Percentiles rank a stretch among this genome's conserved stretches.
Conservation (phyloP, 2,329 filamentous ascomycete genomes). For the Trichoderma atroviride region DNA sequence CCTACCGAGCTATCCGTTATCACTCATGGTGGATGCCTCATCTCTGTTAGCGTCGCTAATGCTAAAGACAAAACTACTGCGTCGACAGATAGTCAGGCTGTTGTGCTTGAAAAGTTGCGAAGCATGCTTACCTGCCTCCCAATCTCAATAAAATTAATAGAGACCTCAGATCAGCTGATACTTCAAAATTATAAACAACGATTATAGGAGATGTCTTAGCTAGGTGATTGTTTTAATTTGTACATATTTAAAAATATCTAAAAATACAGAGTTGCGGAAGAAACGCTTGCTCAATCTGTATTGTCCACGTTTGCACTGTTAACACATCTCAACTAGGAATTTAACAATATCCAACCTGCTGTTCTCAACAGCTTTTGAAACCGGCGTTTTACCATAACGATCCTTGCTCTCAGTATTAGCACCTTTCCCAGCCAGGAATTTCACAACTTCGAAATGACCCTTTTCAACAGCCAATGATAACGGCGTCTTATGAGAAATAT, state of each 20-base stretch:
- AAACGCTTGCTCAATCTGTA: too few relatives aligned
- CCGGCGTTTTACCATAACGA: not conserved
- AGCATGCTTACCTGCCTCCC: conserved; percentile 38
- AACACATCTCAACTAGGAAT: not conserved
- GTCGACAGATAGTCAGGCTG: conserved; percentile 37
- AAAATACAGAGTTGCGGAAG: too few relatives aligned
- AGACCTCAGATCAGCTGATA: not conserved
- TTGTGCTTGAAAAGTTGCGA: conserved; percentile 39
- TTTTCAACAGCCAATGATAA: not conserved
- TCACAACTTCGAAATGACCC: not conserved
- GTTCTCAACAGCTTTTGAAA: not conserved
- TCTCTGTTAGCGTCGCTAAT: conserved; percentile 64
- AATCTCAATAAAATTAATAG: not conserved
- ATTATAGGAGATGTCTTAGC: not conserved
- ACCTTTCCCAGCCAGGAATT: not conserved
- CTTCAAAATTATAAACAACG: not conserved
- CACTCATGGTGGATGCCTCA: conserved; percentile 56
- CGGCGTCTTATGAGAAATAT: too few relatives aligned
- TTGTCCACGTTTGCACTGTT: not conserved
- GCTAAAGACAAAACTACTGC: conserved; percentile 61
- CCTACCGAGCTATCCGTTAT: conserved; percentile 62
- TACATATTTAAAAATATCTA: too few relatives aligned
- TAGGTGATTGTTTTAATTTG: too few relatives aligned
- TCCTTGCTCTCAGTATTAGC: not conserved
- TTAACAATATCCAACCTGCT: not conserved